A percentile compares a stretch with the other conserved stretches of the same genome.
Evolutionary conservation across 345 rosid species (phyloP).

Genomic region (Eucalyptus caleyi): DNA sequence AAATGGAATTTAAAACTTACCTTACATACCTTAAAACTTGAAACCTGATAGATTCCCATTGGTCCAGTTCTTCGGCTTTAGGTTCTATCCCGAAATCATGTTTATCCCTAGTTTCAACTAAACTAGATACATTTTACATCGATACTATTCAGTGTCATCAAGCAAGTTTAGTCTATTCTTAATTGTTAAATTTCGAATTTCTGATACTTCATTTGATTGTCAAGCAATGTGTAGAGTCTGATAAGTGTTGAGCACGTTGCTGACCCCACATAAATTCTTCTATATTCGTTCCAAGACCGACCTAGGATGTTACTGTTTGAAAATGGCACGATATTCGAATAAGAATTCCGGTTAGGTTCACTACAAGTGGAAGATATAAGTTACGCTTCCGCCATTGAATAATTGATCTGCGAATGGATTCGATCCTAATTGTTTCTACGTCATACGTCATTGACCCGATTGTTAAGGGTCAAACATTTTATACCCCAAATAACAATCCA

Average conservation of each 20-base stretch:
- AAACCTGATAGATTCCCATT: no score
- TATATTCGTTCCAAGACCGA: background rate
- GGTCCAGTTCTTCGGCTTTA: no score
- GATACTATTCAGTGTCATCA: background rate
- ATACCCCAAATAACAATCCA: background rate
- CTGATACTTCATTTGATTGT: background rate
- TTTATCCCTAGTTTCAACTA: background rate
- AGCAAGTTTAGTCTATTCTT: background rate
- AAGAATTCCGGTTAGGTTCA: background rate
- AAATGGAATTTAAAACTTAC: no score
- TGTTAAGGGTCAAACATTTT: background rate
- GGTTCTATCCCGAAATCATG: no score
- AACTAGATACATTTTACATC: background rate
- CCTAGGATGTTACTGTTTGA: background rate
- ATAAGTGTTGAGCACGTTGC: background rate
- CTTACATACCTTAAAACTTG: no score
- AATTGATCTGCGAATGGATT: no score
- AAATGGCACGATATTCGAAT: background rate
- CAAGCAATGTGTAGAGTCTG: background rate
- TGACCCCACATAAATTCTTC: background rate
- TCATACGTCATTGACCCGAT: background rate
- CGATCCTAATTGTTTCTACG: background rate
- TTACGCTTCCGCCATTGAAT: no score
- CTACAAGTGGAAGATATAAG: background rate
- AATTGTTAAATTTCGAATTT: background rate